These are phyloP conservation scores for Nepenthes gracilis DNA, from an alignment of 148 eudicot species.

Conservation along the genomic window DNA sequence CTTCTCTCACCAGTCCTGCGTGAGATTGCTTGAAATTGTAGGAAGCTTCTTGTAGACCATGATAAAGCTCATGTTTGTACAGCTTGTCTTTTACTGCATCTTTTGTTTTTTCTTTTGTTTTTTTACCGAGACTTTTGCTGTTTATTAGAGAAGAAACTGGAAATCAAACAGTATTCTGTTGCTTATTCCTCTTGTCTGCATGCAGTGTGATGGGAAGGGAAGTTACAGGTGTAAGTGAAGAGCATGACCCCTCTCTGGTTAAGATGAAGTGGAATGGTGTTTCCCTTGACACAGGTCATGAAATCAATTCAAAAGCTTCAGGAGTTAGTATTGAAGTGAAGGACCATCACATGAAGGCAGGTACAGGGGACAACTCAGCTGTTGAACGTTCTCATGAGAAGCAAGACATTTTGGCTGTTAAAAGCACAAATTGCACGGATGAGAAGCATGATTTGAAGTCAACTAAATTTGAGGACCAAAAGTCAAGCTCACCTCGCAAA, in stretches of 20 bases:
- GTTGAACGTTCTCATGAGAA: background rate
- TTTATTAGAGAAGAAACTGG: too few species aligned
- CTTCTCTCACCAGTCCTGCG: too few species aligned
- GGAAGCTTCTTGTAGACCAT: too few species aligned
- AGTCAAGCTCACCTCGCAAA: constrained; percentile 43
- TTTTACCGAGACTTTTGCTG: too few species aligned
- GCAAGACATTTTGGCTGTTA: background rate
- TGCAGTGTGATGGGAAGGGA: constrained; percentile 86
- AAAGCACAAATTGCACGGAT: background rate
- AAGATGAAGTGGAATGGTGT: constrained; percentile 40
- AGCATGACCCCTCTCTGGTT: constrained; percentile 11
- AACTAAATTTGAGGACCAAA: constrained; percentile 34
- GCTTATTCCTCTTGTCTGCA: constrained; percentile 5
- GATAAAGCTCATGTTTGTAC: too few species aligned
- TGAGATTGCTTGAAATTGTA: too few species aligned
- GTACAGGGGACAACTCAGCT: background rate
- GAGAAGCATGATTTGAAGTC: constrained; percentile 22
- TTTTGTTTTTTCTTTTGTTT: too few species aligned
- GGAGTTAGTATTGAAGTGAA: background rate
- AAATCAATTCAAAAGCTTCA: background rate
- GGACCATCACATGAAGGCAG: background rate
- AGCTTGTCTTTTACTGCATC: too few species aligned
- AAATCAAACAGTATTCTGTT: background rate
- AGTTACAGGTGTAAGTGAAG: constrained; percentile 41
- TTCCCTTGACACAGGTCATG: constrained; percentile 26